Evolutionary conservation across 2,329 filamentous ascomycete genomes (phyloP).

Genomic region (Clonostachys rosea): DNA sequence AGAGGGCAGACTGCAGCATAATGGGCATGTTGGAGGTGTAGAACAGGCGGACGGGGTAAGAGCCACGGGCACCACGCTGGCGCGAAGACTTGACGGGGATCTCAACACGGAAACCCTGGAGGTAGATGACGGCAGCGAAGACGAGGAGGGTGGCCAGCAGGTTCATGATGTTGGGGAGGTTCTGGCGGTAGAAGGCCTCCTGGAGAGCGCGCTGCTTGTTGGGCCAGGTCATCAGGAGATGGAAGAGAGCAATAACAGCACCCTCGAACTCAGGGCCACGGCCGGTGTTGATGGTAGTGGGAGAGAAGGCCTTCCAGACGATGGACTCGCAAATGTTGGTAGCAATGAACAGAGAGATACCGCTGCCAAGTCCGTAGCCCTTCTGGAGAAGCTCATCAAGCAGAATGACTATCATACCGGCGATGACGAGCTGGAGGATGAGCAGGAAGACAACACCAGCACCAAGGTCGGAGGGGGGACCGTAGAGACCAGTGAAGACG

Average conservation of each 20-base stretch:
- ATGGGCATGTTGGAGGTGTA: slow-evolving; percentile 99
- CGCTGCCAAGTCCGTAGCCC: slow-evolving; percentile 96
- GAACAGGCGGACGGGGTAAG: slow-evolving; percentile 97
- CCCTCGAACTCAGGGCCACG: slow-evolving; percentile 99
- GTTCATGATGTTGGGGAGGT: slow-evolving; percentile 99
- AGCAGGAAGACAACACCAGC: slow-evolving; percentile 97
- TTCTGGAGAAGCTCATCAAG: slow-evolving; percentile 99
- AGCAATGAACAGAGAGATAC: slow-evolving; percentile 98
- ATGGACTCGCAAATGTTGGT: slow-evolving; percentile 99
- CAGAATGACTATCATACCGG: slow-evolving; percentile 97
- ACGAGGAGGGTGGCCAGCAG: slow-evolving; percentile 87
- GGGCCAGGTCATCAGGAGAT: slow-evolving; percentile 96
- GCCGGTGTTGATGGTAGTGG: slow-evolving; percentile 98
- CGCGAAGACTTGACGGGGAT: slow-evolving; percentile 99
- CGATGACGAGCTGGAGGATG: slow-evolving; percentile 95
- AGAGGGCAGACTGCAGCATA: slow-evolving; percentile 98
- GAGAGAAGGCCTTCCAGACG: slow-evolving; percentile 99
- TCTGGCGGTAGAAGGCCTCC: slow-evolving; percentile 99
- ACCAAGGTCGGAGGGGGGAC: slow-evolving; percentile 91
- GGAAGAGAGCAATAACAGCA: slow-evolving; percentile 95
- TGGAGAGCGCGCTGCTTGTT: slow-evolving; percentile 98
- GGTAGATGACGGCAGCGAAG: slow-evolving; percentile 98
- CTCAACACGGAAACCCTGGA: slow-evolving; percentile 98
- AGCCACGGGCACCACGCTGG: slow-evolving; percentile 97
- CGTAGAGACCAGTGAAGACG: slow-evolving; percentile 97